Evolutionary conservation across 2,329 filamentous ascomycete species (phyloP), one percentile per base, ranked within the genome.

Genomic region (Aspergillus sp.): DNA sequence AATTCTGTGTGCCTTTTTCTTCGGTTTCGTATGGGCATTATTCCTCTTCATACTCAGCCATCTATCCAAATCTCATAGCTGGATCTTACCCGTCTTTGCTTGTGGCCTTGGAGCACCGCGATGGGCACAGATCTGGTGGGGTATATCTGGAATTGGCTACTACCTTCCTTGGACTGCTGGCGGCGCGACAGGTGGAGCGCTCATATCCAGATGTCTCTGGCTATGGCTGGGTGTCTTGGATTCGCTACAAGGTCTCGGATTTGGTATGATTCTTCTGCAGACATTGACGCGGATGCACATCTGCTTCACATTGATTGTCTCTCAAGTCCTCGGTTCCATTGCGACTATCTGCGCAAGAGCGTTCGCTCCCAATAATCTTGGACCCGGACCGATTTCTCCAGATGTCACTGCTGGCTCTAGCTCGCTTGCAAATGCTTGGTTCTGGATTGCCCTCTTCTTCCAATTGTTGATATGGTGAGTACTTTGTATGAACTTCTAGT

Each of bases 41-140:
- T 42, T 66, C 30, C 54, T 69, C 5, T 58, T 59, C 27, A 55
- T 81, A 41, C 77, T 85, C 51, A 73, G 71, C 7, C 62, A 68
- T 40, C 69, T 83, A n/a, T 78, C 77, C 11, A 76, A 75, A 50
- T 73, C 73, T 11, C 82, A 85, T 60, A 78, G 74, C 40, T 85
- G 82, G 82, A 77, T 85, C 51, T 66, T 86, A 5, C 82, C 82
- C 9, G 76, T 86, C 44, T 83, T 85, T 50, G 81, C 82, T 37
- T 79, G 85, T 46, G 82, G 81, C 10, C 74, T 86, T 9, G 79
- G 65, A 5, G 81, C 81, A 4, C 82, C 82, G 2, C 72, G 82
- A 47, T 86, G 82, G 81, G 76, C 76, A 7, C 82, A 86, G 60
- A 83, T 84, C 59, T 78, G 82, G 58, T 85, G 82, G 82, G 77